phyloP scores from a whole-genome alignment of 495 filamentous ascomycete species.

The Penicillium diatomitis region DNA sequence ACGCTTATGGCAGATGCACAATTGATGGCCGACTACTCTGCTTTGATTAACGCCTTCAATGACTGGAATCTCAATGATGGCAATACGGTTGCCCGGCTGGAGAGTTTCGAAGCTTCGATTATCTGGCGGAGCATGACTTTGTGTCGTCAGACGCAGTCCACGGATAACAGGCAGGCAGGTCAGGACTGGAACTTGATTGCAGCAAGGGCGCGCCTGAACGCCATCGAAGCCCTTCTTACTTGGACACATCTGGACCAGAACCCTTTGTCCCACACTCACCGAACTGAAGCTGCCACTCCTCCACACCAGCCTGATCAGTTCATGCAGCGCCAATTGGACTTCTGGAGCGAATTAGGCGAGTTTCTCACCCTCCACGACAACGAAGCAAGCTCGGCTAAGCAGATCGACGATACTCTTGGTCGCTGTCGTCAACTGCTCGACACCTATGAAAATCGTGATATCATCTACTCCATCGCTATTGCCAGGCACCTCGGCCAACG shows the following conservation, averaged over 20 bases:
- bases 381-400: constrained; percentile 44
- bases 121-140: constrained; percentile 57
- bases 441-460: constrained; percentile 79
- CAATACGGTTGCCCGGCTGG: constrained; percentile 38
- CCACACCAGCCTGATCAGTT: constrained; percentile 40
- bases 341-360: constrained; percentile 68
- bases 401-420: constrained; percentile 54
- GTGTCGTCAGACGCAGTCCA: constrained; percentile 34
- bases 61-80: constrained; percentile 32
- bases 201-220: constrained; percentile 58
- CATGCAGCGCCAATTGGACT: constrained; percentile 57
- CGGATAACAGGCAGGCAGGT: constrained; percentile 27
- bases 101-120: constrained; percentile 59
- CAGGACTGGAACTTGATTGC: constrained; percentile 46
- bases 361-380: constrained; percentile 63
- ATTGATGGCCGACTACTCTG: constrained; percentile 53
- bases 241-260: constrained; percentile 55
- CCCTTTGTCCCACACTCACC: constrained; percentile 39
- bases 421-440: constrained; percentile 61
- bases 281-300: constrained; percentile 31
- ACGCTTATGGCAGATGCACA: constrained; percentile 48
- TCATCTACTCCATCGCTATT: constrained; percentile 80
- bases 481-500: constrained; percentile 63
- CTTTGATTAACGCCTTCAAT: constrained; percentile 46
- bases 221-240: constrained; percentile 66